phyloP scores from a whole-genome alignment of 2,329 filamentous ascomycete species.

The Fusarium ramigenum region DNA sequence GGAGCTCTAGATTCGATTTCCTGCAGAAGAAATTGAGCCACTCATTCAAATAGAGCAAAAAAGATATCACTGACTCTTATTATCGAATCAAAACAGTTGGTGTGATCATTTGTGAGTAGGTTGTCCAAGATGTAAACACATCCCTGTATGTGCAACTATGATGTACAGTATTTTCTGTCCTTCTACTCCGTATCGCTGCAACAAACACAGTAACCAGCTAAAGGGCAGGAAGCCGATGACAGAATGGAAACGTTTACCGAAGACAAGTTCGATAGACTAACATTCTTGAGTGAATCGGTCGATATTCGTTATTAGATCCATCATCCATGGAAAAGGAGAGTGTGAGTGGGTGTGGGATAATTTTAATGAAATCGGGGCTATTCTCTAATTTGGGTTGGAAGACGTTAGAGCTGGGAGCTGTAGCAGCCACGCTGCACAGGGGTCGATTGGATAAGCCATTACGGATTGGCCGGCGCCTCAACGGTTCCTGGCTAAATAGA shows the following conservation, averaged over 20 bases:
- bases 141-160: constrained; percentile 2
- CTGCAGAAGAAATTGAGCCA: neutral
- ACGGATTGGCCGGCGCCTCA: constrained; percentile 24
- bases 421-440: constrained; percentile 6
- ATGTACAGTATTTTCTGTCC: neutral
- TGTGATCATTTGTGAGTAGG: neutral
- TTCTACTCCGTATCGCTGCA: neutral
- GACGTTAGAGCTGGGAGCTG: constrained; percentile 23
- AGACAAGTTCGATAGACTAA: neutral
- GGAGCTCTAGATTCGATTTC: neutral
- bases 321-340: constrained; percentile 18
- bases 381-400: neutral
- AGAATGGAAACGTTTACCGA: neutral
- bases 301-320: neutral
- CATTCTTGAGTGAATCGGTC: neutral
- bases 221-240: neutral
- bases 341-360: constrained; percentile 24
- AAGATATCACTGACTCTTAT: neutral
- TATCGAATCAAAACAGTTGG: neutral
- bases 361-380: constrained; percentile 24
- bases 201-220: neutral
- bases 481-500: constrained; percentile 44
- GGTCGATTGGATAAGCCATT: constrained; percentile 6
- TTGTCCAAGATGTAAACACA: neutral
- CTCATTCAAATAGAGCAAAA: neutral